Evolutionary conservation across 257 asterid species (phyloP), one percentile per base, ranked within the genome.

Genomic region (Hygrophila difformis): DNA sequence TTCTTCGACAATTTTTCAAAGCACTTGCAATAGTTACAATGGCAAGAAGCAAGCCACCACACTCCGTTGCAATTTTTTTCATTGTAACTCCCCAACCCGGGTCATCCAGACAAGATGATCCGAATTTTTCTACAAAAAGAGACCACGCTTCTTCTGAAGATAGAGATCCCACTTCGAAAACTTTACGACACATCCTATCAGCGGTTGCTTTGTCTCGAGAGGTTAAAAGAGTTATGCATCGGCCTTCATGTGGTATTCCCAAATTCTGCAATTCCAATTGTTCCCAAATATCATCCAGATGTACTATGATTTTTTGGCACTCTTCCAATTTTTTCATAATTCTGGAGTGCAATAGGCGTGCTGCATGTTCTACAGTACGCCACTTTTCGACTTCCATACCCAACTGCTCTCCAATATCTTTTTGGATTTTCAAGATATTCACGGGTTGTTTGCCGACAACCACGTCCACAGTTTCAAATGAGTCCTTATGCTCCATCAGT

Each of bases 201-300:
- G 55, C 56, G 16, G 51, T 36, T n/a, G 14, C 26, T 6, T 8
- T 21, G 9, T 12, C 18, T 8, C 55, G 47, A 19, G 61, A 18
- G 8, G 62, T 46, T 12, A 69, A 36, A 14, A 36, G 26, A 21
- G 51, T 24, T 8, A 7, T 15, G 26, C 19, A 26, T 12, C 40
- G 16, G 4, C 31, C 8, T 8, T 26, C 8, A 16, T 15, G 6
- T 5, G 56, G 55, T 17, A 60, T 51, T 28, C 65, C 61, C 8
- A 67, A 9, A 13, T 13, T 15, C 2, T n/a, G 23, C n/a, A 61
- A 21, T 21, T 56, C 34, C 8, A 67, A 8, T 34, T 17, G 7
- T 43, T 44, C 39, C 68, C 69, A 67, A n/a, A 67, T 20, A 29
- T 66, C 64, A 31, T 62, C 74, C 20, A 67, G 13, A 18, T 62